Conservation (phyloP, 2,329 filamentous ascomycete genomes). For the Pseudocercospora crystallina region DNA sequence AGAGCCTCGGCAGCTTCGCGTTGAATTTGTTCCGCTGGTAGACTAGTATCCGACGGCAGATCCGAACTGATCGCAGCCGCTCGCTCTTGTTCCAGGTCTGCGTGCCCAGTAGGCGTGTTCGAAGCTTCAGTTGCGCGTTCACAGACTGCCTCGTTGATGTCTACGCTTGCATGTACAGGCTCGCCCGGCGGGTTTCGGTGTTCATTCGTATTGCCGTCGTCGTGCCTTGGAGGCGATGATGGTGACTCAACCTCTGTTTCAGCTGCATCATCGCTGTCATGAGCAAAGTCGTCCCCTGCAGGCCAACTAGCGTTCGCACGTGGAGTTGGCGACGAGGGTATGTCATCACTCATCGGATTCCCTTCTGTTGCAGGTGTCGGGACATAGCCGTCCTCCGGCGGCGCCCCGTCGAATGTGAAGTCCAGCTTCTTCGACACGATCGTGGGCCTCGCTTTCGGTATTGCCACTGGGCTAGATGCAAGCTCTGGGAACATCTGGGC, state of each 20-base stretch:
- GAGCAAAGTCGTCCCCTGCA: background rate
- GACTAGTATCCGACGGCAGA: conserved; percentile 27
- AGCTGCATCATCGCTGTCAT: conserved; percentile 15
- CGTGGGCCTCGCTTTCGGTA: conserved; percentile 27
- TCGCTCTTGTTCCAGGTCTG: no score
- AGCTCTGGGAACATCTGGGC: conserved; percentile 68
- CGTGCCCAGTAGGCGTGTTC: no score
- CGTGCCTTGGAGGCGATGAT: conserved; percentile 29
- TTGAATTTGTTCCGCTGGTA: conserved; percentile 29
- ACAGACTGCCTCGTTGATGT: no score
- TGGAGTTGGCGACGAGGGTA: conserved; percentile 55
- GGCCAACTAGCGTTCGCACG: conserved; percentile 29
- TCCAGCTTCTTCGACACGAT: conserved; percentile 28
- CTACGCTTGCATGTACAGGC: no score
- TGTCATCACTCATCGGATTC: conserved; percentile 45
- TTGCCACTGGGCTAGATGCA: conserved; percentile 52
- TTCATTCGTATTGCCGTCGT: background rate
- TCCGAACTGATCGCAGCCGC: conserved; percentile 11
- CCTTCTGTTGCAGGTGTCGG: conserved; percentile 42
- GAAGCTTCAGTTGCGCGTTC: no score
- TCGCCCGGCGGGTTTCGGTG: no score
- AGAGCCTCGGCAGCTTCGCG: conserved; percentile 25
- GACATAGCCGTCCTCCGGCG: conserved; percentile 30
- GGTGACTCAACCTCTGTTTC: conserved; percentile 24
- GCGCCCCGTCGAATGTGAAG: conserved; percentile 22